A percentile compares a stretch with the other conserved stretches of the same genome.
phyloP scores from a whole-genome alignment of 495 filamentous ascomycete genomes.

The Penicillium coprophilum region DNA sequence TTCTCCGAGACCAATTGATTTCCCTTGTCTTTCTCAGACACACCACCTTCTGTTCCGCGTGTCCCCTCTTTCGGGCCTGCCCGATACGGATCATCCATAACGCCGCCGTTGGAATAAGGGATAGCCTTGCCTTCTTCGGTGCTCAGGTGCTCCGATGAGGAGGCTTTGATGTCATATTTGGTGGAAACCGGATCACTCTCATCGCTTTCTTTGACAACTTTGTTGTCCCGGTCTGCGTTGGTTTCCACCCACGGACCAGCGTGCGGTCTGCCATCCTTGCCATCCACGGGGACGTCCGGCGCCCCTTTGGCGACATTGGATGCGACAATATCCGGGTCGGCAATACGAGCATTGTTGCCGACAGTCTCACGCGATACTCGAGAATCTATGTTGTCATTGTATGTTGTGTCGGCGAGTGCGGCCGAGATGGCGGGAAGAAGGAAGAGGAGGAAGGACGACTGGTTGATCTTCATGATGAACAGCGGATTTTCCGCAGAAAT shows the following conservation, averaged over 20 bases:
- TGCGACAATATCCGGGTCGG: slow-evolving; percentile 23
- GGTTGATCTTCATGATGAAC: slow-evolving; percentile 36
- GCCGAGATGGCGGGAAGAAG: slow-evolving; percentile 40
- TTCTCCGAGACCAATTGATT: slow-evolving; percentile 67
- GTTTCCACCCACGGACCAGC: slow-evolving; percentile 83
- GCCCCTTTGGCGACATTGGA: slow-evolving; percentile 54
- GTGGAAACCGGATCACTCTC: slow-evolving; percentile 14
- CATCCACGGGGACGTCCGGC: slow-evolving; percentile 90
- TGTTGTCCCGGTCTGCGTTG: slow-evolving; percentile 58
- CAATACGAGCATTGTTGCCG: slow-evolving; percentile 15
- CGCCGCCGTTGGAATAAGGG: slow-evolving; percentile 76
- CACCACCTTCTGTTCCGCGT: slow-evolving; percentile 81
- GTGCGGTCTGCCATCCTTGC: slow-evolving; percentile 93
- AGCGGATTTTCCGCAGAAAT: slow-evolving; percentile 16
- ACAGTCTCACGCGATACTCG: slow-evolving; percentile 17
- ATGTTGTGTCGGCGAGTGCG: slow-evolving; percentile 23
- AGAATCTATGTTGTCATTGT: slow-evolving; percentile 16
- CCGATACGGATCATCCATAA: slow-evolving; percentile 84
- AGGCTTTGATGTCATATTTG: slow-evolving; percentile 32
- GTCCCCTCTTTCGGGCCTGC: slow-evolving; percentile 76
- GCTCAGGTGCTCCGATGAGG: slow-evolving; percentile 39
- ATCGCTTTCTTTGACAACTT: slow-evolving; percentile 42
- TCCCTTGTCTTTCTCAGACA: slow-evolving; percentile 78
- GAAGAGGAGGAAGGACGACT: slow-evolving; percentile 34
- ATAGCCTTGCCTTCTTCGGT: slow-evolving; percentile 64